Conservation (phyloP, 2,329 filamentous ascomycete species). For the Aspergillus sp. region DNA sequence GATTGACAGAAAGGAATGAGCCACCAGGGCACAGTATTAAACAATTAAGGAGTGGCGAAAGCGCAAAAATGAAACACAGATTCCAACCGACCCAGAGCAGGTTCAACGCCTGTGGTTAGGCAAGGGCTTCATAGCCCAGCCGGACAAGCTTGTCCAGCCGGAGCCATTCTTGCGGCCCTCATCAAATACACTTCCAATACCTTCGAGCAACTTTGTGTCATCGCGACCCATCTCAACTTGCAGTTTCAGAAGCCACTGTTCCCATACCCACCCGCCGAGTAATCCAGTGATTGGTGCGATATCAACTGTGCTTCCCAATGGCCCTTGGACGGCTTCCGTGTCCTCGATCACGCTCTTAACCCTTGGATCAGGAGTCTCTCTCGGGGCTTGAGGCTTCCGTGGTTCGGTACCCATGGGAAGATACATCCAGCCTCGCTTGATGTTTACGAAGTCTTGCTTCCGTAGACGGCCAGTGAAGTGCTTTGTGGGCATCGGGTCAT, state of each 20-base stretch:
- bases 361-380: slow-evolving; percentile 38
- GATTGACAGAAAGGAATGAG: neutral
- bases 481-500: slow-evolving; percentile 82
- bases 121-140: slow-evolving; percentile 57
- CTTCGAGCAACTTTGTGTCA: slow-evolving; percentile 53
- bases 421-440: slow-evolving; percentile 85
- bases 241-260: slow-evolving; percentile 89
- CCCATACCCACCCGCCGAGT: slow-evolving; percentile 87
- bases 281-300: slow-evolving; percentile 76
- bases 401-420: slow-evolving; percentile 70
- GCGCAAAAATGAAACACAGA: slow-evolving; percentile 2
- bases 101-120: neutral
- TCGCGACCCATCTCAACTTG: slow-evolving; percentile 80
- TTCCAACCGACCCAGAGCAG: neutral
- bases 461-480: slow-evolving; percentile 73
- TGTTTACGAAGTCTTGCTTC: slow-evolving; percentile 72
- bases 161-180: slow-evolving; percentile 59
- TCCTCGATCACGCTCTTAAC: slow-evolving; percentile 42
- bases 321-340: slow-evolving; percentile 58
- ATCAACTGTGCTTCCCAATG: slow-evolving; percentile 67
- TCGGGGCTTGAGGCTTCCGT: slow-evolving; percentile 47
- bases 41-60: slow-evolving; percentile 4
- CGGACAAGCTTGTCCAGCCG: slow-evolving; percentile 61
- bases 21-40: slow-evolving; percentile 15
- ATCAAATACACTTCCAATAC: slow-evolving; percentile 58